phyloP scores from a whole-genome alignment of 768 basidiomycete species.

The Nidularia sp. region DNA sequence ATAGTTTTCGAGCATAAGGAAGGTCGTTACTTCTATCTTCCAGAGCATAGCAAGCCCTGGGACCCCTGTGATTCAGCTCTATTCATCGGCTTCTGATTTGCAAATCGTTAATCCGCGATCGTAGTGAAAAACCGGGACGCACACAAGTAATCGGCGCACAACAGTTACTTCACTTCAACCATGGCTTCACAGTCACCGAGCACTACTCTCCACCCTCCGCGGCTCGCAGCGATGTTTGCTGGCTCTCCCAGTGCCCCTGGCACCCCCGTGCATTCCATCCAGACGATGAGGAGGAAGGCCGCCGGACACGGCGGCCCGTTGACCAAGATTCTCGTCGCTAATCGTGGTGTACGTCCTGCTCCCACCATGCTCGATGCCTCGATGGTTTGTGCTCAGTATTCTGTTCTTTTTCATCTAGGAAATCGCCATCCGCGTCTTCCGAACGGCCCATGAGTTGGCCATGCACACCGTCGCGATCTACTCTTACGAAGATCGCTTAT shows the following conservation, averaged over 20 bases:
- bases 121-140: not conserved
- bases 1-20: too few relatives aligned
- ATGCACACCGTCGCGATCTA: slow-evolving; percentile 99
- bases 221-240: slow-evolving; percentile 70
- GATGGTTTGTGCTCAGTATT: slow-evolving; percentile 2
- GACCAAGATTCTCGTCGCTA: slow-evolving; percentile 90
- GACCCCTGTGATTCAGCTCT: not conserved
- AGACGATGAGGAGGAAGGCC: slow-evolving; percentile 86
- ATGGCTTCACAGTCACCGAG: slow-evolving; percentile 35
- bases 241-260: slow-evolving; percentile 73
- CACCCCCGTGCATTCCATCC: slow-evolving; percentile 86
- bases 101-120: not conserved
- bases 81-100: not conserved
- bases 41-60: too few relatives aligned
- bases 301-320: slow-evolving; percentile 88
- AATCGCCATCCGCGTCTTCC: slow-evolving; percentile 98
- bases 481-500: slow-evolving; percentile 94
- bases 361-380: slow-evolving; percentile 1
- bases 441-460: slow-evolving; percentile 96
- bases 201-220: slow-evolving; percentile 58
- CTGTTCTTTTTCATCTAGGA: slow-evolving; percentile 52
- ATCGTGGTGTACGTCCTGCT: slow-evolving; percentile 68
- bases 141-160: not conserved
- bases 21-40: too few relatives aligned
- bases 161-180: slow-evolving; percentile 11